Evolutionary conservation across 345 rosid genomes (phyloP).

Genomic region (Corchorus capsularis): DNA sequence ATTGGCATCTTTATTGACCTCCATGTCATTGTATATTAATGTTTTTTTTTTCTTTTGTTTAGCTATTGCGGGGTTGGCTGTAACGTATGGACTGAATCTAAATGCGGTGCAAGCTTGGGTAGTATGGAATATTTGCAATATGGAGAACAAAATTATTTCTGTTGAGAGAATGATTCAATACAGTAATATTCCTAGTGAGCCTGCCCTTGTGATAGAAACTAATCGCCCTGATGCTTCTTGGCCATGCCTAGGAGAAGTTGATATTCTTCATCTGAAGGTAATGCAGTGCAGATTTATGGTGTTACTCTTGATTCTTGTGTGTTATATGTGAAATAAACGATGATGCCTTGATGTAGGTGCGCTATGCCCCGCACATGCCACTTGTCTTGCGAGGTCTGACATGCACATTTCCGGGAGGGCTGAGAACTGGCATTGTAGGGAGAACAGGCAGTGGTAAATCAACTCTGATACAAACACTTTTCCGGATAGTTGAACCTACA

Average conservation of each 20-base stretch:
- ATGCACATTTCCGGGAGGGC: conserved; percentile 54
- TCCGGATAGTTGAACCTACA: conserved; percentile 62
- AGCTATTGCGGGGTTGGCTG: conserved; percentile 89
- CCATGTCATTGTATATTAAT: not conserved
- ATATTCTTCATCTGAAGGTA: conserved; percentile 51
- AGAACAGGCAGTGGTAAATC: conserved; percentile 75
- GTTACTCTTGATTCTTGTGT: not conserved
- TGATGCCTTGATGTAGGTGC: conserved; percentile 31
- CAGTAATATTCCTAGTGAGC: conserved; percentile 56
- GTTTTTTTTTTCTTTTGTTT: not conserved
- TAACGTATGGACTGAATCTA: conserved; percentile 80
- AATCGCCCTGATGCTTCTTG: conserved; percentile 48
- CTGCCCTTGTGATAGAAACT: conserved; percentile 59
- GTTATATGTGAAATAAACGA: not conserved
- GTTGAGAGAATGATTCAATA: conserved; percentile 73
- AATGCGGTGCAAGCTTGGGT: conserved; percentile 66
- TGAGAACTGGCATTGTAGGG: conserved; percentile 61
- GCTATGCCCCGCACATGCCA: conserved; percentile 60
- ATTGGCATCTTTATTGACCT: not conserved
- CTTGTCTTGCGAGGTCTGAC: conserved; percentile 51
- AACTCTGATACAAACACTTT: conserved; percentile 62
- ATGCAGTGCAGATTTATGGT: not conserved
- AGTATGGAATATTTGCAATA: conserved; percentile 65
- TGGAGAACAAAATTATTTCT: conserved; percentile 80
- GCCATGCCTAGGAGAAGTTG: conserved; percentile 64